Conservation (phyloP, 129 eudicot species). For the Apium graveolens region DNA sequence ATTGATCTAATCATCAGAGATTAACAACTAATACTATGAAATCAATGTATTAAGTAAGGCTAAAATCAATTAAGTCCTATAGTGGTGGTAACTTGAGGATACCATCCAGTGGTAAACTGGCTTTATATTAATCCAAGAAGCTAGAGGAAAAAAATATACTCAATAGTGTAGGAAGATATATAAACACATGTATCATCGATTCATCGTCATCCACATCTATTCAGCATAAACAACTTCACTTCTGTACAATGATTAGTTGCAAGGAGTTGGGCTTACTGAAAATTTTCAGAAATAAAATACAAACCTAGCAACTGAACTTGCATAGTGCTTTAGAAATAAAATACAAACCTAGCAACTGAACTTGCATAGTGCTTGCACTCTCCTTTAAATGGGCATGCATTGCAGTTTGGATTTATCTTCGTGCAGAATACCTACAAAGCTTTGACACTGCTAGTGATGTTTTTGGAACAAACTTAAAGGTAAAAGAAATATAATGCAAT, state of each 20-base stretch:
- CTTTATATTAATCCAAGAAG: background rate
- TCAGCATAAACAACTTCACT: background rate
- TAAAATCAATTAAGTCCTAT: background rate
- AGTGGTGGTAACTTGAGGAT: background rate
- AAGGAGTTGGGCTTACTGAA: background rate
- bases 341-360: conserved; percentile 16
- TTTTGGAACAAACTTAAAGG: background rate
- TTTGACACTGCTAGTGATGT: background rate
- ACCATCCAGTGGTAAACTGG: background rate
- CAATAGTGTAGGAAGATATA: background rate
- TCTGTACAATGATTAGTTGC: background rate
- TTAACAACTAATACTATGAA: no score
- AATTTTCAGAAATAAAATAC: background rate
- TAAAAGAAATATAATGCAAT: background rate
- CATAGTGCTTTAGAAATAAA: no score
- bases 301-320: no score
- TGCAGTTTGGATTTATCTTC: conserved; percentile 25
- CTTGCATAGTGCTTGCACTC: conserved; percentile 25
- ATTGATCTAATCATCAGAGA: background rate
- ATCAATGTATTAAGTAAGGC: background rate
- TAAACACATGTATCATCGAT: background rate
- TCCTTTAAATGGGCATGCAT: conserved; percentile 22
- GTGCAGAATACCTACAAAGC: conserved; percentile 18
- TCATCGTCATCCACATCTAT: background rate
- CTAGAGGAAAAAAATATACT: background rate